Percentiles rank a stretch among this genome's conserved stretches.
Evolutionary conservation across 2,329 filamentous ascomycete species (phyloP).

Genomic region (Fusarium poae): DNA sequence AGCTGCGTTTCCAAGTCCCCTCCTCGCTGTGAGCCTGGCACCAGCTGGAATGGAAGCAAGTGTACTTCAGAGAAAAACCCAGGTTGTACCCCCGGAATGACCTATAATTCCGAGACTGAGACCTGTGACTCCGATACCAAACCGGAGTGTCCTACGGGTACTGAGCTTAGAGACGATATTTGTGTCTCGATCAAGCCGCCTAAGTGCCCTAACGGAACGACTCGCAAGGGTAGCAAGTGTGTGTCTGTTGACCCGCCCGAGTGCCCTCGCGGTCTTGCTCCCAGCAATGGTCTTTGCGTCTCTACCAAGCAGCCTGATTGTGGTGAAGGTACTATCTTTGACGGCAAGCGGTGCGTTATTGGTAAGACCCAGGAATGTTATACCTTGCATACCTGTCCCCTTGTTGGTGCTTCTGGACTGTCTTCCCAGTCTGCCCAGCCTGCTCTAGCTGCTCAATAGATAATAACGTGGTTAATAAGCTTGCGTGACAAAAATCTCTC

Average conservation of each 20-base stretch:
- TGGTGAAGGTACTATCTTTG: constrained; percentile 23
- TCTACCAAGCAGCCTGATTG: constrained; percentile 5
- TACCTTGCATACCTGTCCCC: constrained; percentile 18
- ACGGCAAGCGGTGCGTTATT: constrained; percentile 25
- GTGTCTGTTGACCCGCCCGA: background rate
- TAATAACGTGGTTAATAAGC: too few relatives aligned
- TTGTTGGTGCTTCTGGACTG: constrained; percentile 8
- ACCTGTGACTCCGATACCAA: constrained; percentile 1
- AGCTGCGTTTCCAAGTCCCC: constrained; percentile 14
- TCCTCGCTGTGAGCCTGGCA: background rate
- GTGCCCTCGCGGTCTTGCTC: constrained; percentile 12
- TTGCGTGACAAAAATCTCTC: too few relatives aligned
- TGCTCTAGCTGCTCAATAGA: background rate
- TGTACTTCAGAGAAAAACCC: constrained; percentile 14
- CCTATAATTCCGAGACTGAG: constrained; percentile 17
- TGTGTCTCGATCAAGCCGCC: constrained; percentile 11
- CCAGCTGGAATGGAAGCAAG: constrained; percentile 14
- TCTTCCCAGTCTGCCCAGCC: background rate
- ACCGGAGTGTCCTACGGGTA: constrained; percentile 8
- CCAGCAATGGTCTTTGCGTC: constrained; percentile 9
- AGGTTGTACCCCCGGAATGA: constrained; percentile 1
- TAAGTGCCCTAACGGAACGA: background rate
- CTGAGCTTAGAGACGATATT: constrained; percentile 17
- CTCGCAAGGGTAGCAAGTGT: constrained; percentile 14
- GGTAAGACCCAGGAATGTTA: constrained; percentile 20